phyloP scores from a whole-genome alignment of 192 early-diverging fungal species.

The Spizellomyces sp. region DNA sequence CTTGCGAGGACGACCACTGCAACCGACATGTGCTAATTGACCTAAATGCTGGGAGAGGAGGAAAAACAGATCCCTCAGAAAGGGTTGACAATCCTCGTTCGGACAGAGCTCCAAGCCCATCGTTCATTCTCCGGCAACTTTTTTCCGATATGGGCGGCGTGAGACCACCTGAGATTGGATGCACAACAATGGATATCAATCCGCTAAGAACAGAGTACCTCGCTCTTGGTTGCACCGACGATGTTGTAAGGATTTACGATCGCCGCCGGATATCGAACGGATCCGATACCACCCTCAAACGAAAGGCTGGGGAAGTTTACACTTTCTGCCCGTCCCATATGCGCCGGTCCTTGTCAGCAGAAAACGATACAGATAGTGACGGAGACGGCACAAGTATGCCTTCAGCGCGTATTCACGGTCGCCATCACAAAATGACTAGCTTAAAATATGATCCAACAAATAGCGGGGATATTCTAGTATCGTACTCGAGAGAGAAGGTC shows the following conservation, averaged over 20 bases:
- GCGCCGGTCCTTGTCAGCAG: neutral
- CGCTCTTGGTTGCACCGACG: conserved; percentile 51
- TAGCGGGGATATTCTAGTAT: neutral
- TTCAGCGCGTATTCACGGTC: neutral
- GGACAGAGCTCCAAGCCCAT: neutral
- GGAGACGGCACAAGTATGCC: neutral
- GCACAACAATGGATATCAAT: conserved; percentile 50
- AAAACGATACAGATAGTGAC: neutral
- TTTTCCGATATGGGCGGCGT: neutral
- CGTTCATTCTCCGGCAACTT: neutral
- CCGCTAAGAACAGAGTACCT: conserved; percentile 48
- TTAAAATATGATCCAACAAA: neutral
- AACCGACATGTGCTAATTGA: neutral
- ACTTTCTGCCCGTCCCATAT: neutral
- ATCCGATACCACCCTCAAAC: neutral
- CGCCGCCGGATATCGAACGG: conserved; percentile 21
- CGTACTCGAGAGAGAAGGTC: neutral
- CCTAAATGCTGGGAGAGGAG: neutral
- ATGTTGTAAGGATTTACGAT: conserved; percentile 53
- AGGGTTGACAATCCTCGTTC: neutral
- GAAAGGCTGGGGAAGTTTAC: neutral
- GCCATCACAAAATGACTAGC: neutral
- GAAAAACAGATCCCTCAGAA: neutral
- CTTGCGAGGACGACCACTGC: neutral
- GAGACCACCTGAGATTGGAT: conserved; percentile 23